Evolutionary conservation across 345 rosid species (phyloP).

Genomic region (Kernera saxatilis): DNA sequence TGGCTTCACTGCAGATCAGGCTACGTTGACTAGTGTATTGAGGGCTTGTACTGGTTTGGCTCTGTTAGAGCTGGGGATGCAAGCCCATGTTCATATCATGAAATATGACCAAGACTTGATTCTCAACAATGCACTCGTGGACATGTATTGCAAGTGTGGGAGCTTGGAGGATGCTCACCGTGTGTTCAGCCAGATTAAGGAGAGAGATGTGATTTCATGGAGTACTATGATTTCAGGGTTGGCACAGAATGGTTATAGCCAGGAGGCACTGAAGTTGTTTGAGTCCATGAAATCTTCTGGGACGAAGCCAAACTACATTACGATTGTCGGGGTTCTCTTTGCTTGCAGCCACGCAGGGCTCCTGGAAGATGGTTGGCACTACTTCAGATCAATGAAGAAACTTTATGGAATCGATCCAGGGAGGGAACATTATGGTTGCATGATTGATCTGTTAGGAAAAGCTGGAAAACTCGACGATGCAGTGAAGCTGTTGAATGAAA

Average conservation of each 20-base stretch:
- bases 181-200: conserved; percentile 43
- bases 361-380: conserved; percentile 51
- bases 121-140: conserved; percentile 60
- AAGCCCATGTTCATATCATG: conserved; percentile 62
- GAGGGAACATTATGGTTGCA: conserved; percentile 68
- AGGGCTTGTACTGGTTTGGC: conserved; percentile 64
- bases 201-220: conserved; percentile 69
- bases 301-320: conserved; percentile 52
- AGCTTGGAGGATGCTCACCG: conserved; percentile 52
- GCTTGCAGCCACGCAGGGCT: conserved; percentile 80
- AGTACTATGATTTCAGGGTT: conserved; percentile 77
- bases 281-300: conserved; percentile 48
- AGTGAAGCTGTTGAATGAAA: conserved; percentile 46
- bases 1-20: conserved; percentile 50
- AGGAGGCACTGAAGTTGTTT: conserved; percentile 50
- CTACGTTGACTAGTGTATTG: conserved; percentile 56
- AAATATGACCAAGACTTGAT: conserved; percentile 60
- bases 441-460: conserved; percentile 74
- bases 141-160: conserved; percentile 78
- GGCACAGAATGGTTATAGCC: conserved; percentile 69
- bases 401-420: conserved; percentile 57
- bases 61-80: conserved; percentile 59
- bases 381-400: conserved; percentile 57
- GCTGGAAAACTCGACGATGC: conserved; percentile 67
- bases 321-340: conserved; percentile 57